Evolutionary conservation across 2,329 filamentous ascomycete species (phyloP).

Genomic region (Albophoma yamanashiensis): DNA sequence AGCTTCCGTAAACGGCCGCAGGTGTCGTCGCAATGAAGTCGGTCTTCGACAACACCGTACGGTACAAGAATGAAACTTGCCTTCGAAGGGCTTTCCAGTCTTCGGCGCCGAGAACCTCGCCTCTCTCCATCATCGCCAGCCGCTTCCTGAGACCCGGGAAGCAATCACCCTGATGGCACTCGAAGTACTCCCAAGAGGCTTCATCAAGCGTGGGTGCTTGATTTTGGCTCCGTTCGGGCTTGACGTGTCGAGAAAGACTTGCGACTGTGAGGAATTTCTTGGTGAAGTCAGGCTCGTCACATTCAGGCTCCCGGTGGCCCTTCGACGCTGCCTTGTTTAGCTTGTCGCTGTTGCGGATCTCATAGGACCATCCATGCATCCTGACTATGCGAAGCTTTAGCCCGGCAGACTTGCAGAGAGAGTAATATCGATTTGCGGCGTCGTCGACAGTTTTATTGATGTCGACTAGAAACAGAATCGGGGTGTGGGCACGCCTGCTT

Average conservation of each 20-base stretch:
- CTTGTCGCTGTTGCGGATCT: slow-evolving; percentile 19
- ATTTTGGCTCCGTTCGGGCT: slow-evolving; percentile 5
- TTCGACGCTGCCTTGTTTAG: slow-evolving; percentile 11
- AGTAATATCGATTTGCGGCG: slow-evolving; percentile 29
- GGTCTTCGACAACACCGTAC: slow-evolving; percentile 21
- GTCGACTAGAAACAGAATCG: slow-evolving; percentile 34
- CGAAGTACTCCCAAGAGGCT: slow-evolving; percentile 29
- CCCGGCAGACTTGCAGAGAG: slow-evolving; percentile 22
- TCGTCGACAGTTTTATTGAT: slow-evolving; percentile 37
- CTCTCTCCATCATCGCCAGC: slow-evolving; percentile 20
- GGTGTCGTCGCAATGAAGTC: slow-evolving; percentile 38
- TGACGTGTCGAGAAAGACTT: slow-evolving; percentile 10
- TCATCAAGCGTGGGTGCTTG: slow-evolving; percentile 30
- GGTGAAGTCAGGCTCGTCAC: slow-evolving; percentile 19
- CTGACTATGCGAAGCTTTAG: slow-evolving; percentile 23
- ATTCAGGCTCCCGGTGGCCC: not conserved
- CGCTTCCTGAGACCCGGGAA: slow-evolving; percentile 25
- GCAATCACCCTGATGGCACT: slow-evolving; percentile 15
- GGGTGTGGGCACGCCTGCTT: slow-evolving; percentile 12
- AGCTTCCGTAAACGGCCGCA: slow-evolving; percentile 26
- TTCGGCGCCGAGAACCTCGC: slow-evolving; percentile 12
- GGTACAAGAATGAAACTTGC: slow-evolving; percentile 25
- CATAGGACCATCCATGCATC: slow-evolving; percentile 29
- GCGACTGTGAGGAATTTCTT: slow-evolving; percentile 21
- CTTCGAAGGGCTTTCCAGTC: slow-evolving; percentile 19